Evolutionary conservation across 2,329 filamentous ascomycete species (phyloP).

Genomic region (Stagonosporopsis tanaceti): DNA sequence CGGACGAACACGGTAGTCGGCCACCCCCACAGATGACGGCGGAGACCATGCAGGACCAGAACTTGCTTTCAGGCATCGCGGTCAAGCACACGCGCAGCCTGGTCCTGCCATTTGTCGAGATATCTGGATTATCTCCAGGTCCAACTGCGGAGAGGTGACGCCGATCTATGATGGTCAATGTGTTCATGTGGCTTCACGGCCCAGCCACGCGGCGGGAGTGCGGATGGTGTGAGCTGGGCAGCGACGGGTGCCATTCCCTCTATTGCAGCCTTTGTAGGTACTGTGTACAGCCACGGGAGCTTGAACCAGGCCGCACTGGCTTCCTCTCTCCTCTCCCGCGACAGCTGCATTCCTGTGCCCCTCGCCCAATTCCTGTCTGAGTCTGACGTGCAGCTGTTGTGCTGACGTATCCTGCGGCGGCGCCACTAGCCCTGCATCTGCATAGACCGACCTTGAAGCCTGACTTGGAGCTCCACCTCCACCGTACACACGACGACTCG

Average conservation of each 20-base stretch:
- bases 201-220: slow-evolving; percentile 2
- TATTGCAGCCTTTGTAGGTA: too few species aligned
- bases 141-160: not conserved
- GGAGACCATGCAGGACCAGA: not conserved
- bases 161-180: slow-evolving; percentile 7
- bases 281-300: not conserved
- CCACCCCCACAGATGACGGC: not conserved
- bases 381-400: slow-evolving; percentile 8
- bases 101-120: not conserved
- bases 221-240: not conserved
- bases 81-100: not conserved
- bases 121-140: not conserved
- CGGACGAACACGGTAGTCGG: not conserved
- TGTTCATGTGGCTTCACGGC: slow-evolving; percentile 7
- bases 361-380: slow-evolving; percentile 3
- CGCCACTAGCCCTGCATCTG: slow-evolving; percentile 14
- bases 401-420: slow-evolving; percentile 16
- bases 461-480: slow-evolving; percentile 16
- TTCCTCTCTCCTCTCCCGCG: not conserved
- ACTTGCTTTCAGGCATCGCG: not conserved
- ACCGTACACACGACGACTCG: not conserved
- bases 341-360: not conserved
- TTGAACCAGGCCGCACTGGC: not conserved
- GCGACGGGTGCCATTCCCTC: not conserved
- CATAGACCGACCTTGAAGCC: slow-evolving; percentile 10